Evolutionary conservation across 139 green algal species (phyloP), one percentile per base, ranked within the genome.

Genomic region (Marvania coccoides): DNA sequence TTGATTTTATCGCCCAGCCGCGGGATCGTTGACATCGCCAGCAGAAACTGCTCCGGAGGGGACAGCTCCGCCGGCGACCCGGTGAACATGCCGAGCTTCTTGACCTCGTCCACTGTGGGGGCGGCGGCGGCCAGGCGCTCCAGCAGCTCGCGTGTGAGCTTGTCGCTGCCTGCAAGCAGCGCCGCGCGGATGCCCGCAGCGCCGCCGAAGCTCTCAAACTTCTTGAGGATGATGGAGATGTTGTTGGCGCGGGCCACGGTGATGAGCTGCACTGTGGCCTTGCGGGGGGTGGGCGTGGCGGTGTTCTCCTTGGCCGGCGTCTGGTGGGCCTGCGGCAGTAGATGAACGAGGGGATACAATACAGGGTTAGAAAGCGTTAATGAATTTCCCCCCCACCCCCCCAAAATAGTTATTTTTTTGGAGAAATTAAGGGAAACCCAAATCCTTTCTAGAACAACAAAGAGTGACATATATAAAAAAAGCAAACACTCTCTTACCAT

Each of bases 211-310:
- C 9, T 15, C 2, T 45, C 13, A 42, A 74, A 74, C 58, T 66
- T 57, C 14, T 73, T 90, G 13, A 91, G 74, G 80, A 90, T 90
- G 71, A 90, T 92, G 45, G 81, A 71, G 30, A 90, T 69, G 63
- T 90, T 90, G 78, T 90, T 90, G 64, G 84, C 84, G 0, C 84
- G 65, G 6, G 80, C 42, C 15, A 90, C 46, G 0, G 59, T 63
- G 7, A 90, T 64, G 10, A 90, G 35, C 30, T 72, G 62, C 14
- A 84, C 47, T 45, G 47, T 47, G 7, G 65, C n/a, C n/a, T n/a
- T n/a, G n/a, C n/a, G 57, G 10, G 28, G 55, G 58, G 53, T 34
- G 13, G 30, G 12, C 61, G 67, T 4, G 40, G 9, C 5, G 37
- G 39, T 15, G 24, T 48, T 42, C 5, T 3, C n/a, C 29, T 48